Evolutionary conservation across 1,139 yeast genomes (phyloP).

Genomic region (Taphrina wiesneri): DNA sequence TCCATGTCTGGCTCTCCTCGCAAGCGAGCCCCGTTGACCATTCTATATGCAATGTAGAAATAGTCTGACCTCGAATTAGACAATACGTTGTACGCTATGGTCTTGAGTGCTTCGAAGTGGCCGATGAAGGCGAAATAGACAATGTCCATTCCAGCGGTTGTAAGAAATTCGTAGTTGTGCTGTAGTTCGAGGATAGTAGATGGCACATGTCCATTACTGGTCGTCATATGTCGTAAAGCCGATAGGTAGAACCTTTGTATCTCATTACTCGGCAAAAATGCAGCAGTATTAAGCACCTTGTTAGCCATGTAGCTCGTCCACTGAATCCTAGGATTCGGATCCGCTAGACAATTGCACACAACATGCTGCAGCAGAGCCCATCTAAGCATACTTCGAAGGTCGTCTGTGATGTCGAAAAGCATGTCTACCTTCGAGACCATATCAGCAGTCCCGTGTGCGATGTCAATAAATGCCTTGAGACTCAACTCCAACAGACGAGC

Average conservation of each 20-base stretch:
- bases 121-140: constrained; percentile 23
- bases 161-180: constrained; percentile 5
- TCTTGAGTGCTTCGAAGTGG: constrained; percentile 9
- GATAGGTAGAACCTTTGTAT: constrained; percentile 13
- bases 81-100: constrained; percentile 12
- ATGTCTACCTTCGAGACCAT: constrained; percentile 4
- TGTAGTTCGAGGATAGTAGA: not conserved
- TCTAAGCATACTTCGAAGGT: not conserved
- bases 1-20: constrained; percentile 16
- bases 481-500: constrained; percentile 13
- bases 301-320: constrained; percentile 11
- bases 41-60: not conserved
- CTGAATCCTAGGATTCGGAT: not conserved
- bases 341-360: constrained; percentile 4
- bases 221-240: constrained; percentile 10
- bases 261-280: constrained; percentile 4
- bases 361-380: constrained; percentile 20
- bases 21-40: constrained; percentile 16
- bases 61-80: constrained; percentile 11
- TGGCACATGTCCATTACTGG: not conserved
- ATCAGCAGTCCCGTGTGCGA: constrained; percentile 1
- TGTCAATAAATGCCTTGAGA: constrained; percentile 19
- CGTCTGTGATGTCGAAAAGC: constrained; percentile 1
- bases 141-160: constrained; percentile 18
- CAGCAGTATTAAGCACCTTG: not conserved